These are phyloP conservation scores for Aphanocladium album DNA, from an alignment of 2,329 filamentous ascomycete species.

Conservation along the genomic window DNA sequence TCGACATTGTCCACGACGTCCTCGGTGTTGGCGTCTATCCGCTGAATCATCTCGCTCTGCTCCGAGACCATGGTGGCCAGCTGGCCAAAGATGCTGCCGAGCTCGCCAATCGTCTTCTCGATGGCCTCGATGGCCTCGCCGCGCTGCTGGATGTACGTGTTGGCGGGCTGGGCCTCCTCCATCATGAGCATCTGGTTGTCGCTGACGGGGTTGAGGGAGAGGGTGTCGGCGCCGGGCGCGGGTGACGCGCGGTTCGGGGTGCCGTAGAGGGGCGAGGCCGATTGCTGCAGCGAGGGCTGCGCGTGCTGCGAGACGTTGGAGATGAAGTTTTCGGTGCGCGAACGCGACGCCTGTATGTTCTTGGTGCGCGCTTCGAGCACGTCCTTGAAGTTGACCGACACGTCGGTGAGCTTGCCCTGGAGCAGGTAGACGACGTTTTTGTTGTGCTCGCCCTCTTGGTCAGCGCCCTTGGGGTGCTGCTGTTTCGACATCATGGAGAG, in stretches of 20 bases:
- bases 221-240: conserved; percentile 62
- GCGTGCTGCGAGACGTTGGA: conserved; percentile 78
- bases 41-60: conserved; percentile 95
- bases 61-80: conserved; percentile 95
- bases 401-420: conserved; percentile 86
- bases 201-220: conserved; percentile 75
- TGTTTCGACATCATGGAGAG: conserved; percentile 74
- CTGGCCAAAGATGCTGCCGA: conserved; percentile 88
- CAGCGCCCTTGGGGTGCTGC: conserved; percentile 61
- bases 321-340: conserved; percentile 93
- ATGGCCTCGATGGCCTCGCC: conserved; percentile 96
- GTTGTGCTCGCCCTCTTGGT: conserved; percentile 93
- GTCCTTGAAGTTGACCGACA: conserved; percentile 94
- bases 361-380: conserved; percentile 94
- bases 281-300: conserved; percentile 63
- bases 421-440: conserved; percentile 93
- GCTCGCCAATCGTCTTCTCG: conserved; percentile 87
- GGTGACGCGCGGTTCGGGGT: conserved; percentile 65
- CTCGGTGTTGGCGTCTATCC: conserved; percentile 95
- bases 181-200: conserved; percentile 84
- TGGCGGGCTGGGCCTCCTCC: conserved; percentile 85
- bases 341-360: conserved; percentile 92
- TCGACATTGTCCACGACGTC: conserved; percentile 98
- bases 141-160: conserved; percentile 86
- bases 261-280: conserved; percentile 81